A percentile compares a stretch with the other conserved stretches of the same genome.
phyloP scores from a whole-genome alignment of 306 rosid species.

The Trifolium fragiferum region DNA sequence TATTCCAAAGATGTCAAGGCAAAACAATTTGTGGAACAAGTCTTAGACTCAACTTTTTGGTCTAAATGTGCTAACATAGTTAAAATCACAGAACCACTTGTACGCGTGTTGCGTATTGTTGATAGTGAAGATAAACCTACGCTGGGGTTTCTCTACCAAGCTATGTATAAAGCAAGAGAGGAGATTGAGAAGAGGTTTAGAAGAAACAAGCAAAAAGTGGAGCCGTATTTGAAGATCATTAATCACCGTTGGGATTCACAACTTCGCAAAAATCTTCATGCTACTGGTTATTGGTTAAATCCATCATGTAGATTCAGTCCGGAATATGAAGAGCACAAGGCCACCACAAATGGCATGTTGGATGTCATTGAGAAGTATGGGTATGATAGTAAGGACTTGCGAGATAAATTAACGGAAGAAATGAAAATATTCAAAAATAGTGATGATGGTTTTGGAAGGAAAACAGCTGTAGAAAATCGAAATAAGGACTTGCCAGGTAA shows the following conservation, averaged over 20 bases:
- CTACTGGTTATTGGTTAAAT: slow-evolving; percentile 1
- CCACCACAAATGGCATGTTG: neutral
- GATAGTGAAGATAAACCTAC: no score
- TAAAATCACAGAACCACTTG: no score
- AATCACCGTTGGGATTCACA: no score
- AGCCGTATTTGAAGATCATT: neutral
- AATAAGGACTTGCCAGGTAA: no score
- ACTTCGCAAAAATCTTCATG: no score
- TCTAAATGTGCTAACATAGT: no score
- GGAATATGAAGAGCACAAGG: neutral
- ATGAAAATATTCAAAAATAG: neutral
- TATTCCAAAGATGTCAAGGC: no score
- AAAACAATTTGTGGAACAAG: no score
- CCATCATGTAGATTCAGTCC: neutral
- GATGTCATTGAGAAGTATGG: no score
- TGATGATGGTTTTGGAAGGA: neutral
- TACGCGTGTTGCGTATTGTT: no score
- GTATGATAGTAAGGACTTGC: neutral
- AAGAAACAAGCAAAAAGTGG: neutral
- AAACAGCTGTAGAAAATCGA: neutral
- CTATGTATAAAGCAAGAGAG: neutral
- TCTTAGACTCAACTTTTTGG: no score
- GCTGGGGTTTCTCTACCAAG: no score
- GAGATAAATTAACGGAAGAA: neutral
- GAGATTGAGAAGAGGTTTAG: neutral